Base-by-base conservation (phyloP, 2,329 filamentous ascomycete species). In the Penicillium oxalicum region DNA sequence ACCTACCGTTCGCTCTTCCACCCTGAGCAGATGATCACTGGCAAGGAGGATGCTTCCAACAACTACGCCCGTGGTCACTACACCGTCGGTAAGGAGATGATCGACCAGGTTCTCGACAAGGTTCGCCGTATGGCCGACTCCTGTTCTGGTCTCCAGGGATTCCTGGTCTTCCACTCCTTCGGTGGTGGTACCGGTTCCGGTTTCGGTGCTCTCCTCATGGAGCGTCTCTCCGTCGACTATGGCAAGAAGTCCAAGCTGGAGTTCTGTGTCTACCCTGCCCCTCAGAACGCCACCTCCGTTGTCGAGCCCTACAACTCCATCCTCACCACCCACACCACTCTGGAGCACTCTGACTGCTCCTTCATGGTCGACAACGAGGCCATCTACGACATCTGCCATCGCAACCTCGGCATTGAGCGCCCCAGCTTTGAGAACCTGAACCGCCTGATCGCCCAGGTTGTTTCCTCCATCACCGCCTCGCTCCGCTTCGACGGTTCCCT, bases 331-430 rank as follows among this genome's bases (percentile, higher is more conserved):
- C 93, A 98, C 83, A 97, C 91, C 70, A 97, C 93, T 58, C 85
- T 98, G 49, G 93, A 98, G 83, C 91, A 98, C 82, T 95, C 91
- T 56, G 93, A 98, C 82, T 97, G 93, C 82, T 94, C 88, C 66
- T 98, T 98, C 83, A 95, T 97, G 89, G 93, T 98, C 62, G 93
- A 98, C 80, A 98, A 98, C 77, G 93, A 98, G 81, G 93, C 93
- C 66, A 96, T 98, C 73, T 97, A 97, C 77, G 93, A 97, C 72
- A 97, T 98, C 73, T 98, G 93, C 86, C 87, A 91, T 69, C 87
- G 90, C 71, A 97, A 95, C 81, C 83, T 98, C 58, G 91, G 89
- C 61, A 91, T 98, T 61, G 91, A 95, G 82, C 88, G 93, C 62
- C 93, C 93, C 67, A 91, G 91, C 82, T 96, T 91, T 74, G 91